These are phyloP conservation scores for Penicillium maclennaniae DNA, from an alignment of 495 filamentous ascomycete genomes.

Conservation along the genomic window DNA sequence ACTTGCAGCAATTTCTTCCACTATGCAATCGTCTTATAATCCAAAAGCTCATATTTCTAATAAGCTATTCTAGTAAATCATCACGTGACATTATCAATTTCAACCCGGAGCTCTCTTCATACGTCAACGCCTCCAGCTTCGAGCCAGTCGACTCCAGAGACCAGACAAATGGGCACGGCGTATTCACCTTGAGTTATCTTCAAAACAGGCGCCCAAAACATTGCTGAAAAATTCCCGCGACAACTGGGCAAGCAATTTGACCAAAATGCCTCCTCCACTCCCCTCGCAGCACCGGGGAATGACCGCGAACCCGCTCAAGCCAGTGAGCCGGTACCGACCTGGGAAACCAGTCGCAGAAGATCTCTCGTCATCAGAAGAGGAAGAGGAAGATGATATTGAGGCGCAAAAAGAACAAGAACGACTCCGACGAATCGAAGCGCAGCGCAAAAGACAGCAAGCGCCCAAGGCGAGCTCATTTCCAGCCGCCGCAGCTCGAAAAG, in stretches of 20 bases:
- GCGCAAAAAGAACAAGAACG: slow-evolving; percentile 37
- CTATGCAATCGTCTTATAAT: not conserved
- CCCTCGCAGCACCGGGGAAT: slow-evolving; percentile 67
- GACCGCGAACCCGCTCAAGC: slow-evolving; percentile 86
- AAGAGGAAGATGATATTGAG: slow-evolving; percentile 53
- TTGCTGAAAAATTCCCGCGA: not conserved
- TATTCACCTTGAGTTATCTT: not conserved
- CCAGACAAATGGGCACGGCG: not conserved
- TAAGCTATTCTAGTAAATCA: not conserved
- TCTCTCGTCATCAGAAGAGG: slow-evolving; percentile 58
- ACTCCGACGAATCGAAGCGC: slow-evolving; percentile 28
- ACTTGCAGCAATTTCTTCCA: not conserved
- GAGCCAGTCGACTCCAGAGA: not conserved
- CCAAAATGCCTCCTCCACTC: slow-evolving; percentile 60
- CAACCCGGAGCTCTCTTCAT: slow-evolving; percentile 10
- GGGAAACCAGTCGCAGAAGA: slow-evolving; percentile 76
- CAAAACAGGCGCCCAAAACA: not conserved
- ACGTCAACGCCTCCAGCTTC: not conserved
- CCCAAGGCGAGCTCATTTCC: slow-evolving; percentile 63
- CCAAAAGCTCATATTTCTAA: not conserved
- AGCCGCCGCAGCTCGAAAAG: slow-evolving; percentile 35
- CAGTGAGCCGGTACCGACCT: slow-evolving; percentile 71
- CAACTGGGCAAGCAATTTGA: slow-evolving; percentile 17
- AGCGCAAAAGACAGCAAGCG: slow-evolving; percentile 37
- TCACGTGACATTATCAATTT: slow-evolving; percentile 17